Percentiles rank a stretch among this genome's conserved stretches.
These are phyloP conservation scores for Nicotiana obtusifolia DNA, from an alignment of 257 asterid genomes.

Conservation along the genomic window DNA sequence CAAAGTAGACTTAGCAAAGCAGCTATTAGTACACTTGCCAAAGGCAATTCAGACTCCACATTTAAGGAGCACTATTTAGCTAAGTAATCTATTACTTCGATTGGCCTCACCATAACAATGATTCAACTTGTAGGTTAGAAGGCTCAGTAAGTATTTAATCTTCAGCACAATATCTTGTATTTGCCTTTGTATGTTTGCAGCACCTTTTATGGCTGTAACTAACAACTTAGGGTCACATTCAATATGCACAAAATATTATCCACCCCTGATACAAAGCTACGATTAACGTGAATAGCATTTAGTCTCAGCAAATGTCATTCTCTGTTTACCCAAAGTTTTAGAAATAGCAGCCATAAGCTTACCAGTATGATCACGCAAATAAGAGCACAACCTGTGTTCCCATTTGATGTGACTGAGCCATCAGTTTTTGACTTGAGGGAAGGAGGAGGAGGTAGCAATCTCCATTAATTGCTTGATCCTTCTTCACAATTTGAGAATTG, in stretches of 20 bases:
- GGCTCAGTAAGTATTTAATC: neutral
- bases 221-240: neutral
- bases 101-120: neutral
- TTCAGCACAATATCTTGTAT: neutral
- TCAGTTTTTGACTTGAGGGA: neutral
- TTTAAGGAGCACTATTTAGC: neutral
- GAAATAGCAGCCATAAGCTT: neutral
- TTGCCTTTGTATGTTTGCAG: neutral
- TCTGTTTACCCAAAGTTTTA: neutral
- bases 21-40: neutral
- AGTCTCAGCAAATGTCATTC: neutral
- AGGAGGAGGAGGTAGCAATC: neutral
- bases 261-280: neutral
- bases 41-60: neutral
- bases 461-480: neutral
- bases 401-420: neutral
- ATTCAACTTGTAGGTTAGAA: slow-evolving; percentile 5
- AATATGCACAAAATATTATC: too few species aligned
- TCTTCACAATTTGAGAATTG: neutral
- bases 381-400: neutral
- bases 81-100: neutral
- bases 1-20: neutral
- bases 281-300: neutral
- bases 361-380: neutral
- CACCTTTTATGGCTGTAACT: neutral